These are phyloP conservation scores for Pythium apleroticum DNA, from an alignment of 352 stramenopile species.

Conservation along the genomic window DNA sequence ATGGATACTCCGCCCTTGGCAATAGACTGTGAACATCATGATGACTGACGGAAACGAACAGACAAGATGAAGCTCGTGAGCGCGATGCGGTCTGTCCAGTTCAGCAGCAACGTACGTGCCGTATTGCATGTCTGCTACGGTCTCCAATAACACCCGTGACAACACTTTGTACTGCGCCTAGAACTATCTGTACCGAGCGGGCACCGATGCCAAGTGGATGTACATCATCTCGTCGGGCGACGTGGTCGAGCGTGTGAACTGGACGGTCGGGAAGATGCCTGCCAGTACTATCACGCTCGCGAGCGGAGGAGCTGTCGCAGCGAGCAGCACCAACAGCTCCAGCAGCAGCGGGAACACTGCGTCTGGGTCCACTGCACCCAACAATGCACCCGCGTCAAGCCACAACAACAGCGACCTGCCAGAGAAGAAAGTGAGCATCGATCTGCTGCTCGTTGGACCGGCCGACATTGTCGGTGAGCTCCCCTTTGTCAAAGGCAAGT, in stretches of 20 bases:
- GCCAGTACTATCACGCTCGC: constrained; percentile 7
- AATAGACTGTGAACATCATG: too few relatives aligned
- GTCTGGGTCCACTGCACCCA: not conserved
- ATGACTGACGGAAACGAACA: constrained; percentile 10
- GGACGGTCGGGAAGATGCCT: constrained; percentile 29
- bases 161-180: constrained; percentile 16
- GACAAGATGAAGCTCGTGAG: constrained; percentile 79
- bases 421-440: constrained; percentile 73
- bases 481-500: constrained; percentile 56
- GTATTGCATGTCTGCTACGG: not conserved
- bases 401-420: constrained; percentile 29
- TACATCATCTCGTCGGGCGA: constrained; percentile 71
- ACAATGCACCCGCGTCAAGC: not conserved
- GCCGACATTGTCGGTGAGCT: constrained; percentile 64
- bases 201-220: constrained; percentile 69
- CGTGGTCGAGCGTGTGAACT: constrained; percentile 68
- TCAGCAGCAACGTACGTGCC: constrained; percentile 53
- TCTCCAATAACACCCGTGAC: not conserved
- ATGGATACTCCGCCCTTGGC: too few relatives aligned
- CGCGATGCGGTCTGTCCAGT: constrained; percentile 61
- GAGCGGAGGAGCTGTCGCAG: constrained; percentile 1
- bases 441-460: constrained; percentile 54
- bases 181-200: constrained; percentile 72
- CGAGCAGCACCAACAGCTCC: not conserved
- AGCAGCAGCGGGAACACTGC: not conserved